Conservation (phyloP, 345 rosid genomes). For the Nephelium lappaceum region DNA sequence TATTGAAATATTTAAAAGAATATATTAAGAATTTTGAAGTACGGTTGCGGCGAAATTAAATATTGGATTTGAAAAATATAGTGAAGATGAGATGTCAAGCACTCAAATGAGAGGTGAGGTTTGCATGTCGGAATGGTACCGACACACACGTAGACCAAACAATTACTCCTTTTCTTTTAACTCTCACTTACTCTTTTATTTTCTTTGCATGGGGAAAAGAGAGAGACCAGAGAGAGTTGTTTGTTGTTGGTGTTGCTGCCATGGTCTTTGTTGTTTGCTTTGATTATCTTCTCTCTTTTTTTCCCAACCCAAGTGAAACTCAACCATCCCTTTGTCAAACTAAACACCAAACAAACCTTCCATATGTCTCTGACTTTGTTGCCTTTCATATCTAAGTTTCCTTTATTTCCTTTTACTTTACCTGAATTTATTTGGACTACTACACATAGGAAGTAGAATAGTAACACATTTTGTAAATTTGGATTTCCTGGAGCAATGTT, state of each 20-base stretch:
- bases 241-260: background rate
- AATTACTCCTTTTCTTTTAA: conserved; percentile 7
- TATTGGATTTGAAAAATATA: conserved; percentile 4
- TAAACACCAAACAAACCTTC: conserved; percentile 10
- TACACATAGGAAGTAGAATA: too few relatives aligned
- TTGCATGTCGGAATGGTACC: conserved; percentile 31
- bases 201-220: conserved; percentile 19
- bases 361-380: conserved; percentile 3
- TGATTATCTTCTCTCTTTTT: conserved; percentile 6
- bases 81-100: conserved; percentile 24
- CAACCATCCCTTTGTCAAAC: background rate
- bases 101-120: conserved; percentile 10
- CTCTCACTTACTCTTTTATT: background rate
- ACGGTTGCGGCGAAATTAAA: too few relatives aligned
- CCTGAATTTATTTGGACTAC: too few relatives aligned
- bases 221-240: background rate
- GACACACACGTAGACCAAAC: conserved; percentile 30
- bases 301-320: background rate
- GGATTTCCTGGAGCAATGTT: background rate
- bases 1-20: too few relatives aligned
- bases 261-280: conserved; percentile 12
- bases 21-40: too few relatives aligned
- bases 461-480: background rate
- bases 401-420: background rate
- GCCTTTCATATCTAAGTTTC: background rate